These are phyloP conservation scores for Nitzschia inconspicua DNA, from an alignment of 108 stramenopile species.

Conservation along the genomic window DNA sequence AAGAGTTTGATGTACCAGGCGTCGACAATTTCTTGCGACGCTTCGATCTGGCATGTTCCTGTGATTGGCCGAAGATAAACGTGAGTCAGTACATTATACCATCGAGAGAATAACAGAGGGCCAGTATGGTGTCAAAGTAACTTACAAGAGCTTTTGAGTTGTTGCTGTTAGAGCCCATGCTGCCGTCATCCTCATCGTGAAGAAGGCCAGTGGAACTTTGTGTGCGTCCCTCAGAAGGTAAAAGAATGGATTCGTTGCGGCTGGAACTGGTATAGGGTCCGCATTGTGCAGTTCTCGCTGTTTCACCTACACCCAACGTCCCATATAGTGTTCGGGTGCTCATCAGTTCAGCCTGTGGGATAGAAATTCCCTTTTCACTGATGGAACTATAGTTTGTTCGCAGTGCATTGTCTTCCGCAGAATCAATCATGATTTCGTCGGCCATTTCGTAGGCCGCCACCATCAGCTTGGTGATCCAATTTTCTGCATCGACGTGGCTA, in stretches of 20 bases:
- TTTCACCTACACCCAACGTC: not conserved
- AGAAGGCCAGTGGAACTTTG: not conserved
- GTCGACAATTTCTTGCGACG: conserved; percentile 1
- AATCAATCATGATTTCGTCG: conserved; percentile 49
- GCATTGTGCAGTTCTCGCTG: not conserved
- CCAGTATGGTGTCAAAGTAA: no score
- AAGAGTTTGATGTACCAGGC: not conserved
- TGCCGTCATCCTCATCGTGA: not conserved
- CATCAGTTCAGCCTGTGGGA: conserved; percentile 49
- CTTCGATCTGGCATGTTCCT: conserved; percentile 7
- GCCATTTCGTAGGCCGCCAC: conserved; percentile 34
- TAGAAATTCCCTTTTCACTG: conserved; percentile 15
- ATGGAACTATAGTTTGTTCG: conserved; percentile 19
- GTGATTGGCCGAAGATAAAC: not conserved
- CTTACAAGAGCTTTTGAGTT: conserved; percentile 7
- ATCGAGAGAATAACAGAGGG: not conserved
- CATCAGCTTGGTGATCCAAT: conserved; percentile 44
- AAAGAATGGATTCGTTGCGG: no score
- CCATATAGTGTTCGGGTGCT: conserved; percentile 3
- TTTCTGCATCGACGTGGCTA: conserved; percentile 36
- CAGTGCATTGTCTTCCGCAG: conserved; percentile 44
- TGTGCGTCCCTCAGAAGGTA: no score
- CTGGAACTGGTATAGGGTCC: conserved; percentile 4
- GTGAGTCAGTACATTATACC: not conserved
- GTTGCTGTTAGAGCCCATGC: not conserved